phyloP scores from a whole-genome alignment of 2,329 filamentous ascomycete genomes.

The Metarhizium anisopliae region DNA sequence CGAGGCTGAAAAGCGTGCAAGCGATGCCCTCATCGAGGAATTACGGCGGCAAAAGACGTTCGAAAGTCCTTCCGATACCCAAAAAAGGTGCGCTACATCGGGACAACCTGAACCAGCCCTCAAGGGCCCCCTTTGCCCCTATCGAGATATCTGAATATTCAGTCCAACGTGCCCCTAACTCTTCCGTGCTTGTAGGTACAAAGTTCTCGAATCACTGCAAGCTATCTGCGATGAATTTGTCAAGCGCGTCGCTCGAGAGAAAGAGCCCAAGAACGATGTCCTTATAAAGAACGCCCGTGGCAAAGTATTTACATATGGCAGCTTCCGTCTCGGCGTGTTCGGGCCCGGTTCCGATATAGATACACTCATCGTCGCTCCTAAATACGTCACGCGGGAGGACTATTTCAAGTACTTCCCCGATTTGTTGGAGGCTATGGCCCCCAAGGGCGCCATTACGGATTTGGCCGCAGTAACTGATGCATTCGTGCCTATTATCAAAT shows the following conservation, averaged over 20 bases:
- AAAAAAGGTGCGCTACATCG: slow-evolving; percentile 54
- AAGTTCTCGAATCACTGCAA: slow-evolving; percentile 69
- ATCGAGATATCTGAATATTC: background rate
- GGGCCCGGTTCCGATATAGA: slow-evolving; percentile 97
- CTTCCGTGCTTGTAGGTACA: slow-evolving; percentile 38
- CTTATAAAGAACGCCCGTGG: slow-evolving; percentile 79
- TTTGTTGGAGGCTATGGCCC: slow-evolving; percentile 66
- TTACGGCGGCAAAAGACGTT: slow-evolving; percentile 87
- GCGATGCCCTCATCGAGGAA: slow-evolving; percentile 72
- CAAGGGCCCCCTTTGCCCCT: background rate
- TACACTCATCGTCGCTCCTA: slow-evolving; percentile 84
- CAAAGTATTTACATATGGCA: slow-evolving; percentile 93
- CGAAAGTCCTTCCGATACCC: slow-evolving; percentile 72
- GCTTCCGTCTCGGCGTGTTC: slow-evolving; percentile 88
- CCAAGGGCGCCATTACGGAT: slow-evolving; percentile 72
- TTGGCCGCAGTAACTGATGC: slow-evolving; percentile 80
- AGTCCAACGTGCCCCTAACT: background rate
- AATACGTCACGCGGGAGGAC: slow-evolving; percentile 79
- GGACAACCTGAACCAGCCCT: slow-evolving; percentile 5
- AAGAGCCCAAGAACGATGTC: slow-evolving; percentile 61
- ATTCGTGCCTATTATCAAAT: slow-evolving; percentile 95
- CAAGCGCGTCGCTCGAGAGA: slow-evolving; percentile 65
- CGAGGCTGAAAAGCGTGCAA: slow-evolving; percentile 64
- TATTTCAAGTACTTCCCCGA: slow-evolving; percentile 88
- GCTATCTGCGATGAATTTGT: slow-evolving; percentile 81